phyloP scores from a whole-genome alignment of 2,329 filamentous ascomycete genomes.

The Microdochium bolleyi region DNA sequence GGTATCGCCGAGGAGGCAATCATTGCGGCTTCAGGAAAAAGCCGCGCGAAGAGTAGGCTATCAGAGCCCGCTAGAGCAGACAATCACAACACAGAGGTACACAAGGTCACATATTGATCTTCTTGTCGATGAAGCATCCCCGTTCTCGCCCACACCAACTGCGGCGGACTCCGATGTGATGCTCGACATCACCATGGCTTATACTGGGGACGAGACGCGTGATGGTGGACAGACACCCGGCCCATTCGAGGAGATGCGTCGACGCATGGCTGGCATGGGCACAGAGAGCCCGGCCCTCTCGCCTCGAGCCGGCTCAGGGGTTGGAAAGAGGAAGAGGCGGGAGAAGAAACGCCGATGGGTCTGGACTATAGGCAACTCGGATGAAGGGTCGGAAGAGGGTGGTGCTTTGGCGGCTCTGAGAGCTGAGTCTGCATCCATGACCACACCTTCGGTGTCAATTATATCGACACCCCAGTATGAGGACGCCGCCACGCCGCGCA shows the following conservation, averaged over 20 bases:
- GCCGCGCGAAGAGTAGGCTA: slow-evolving; percentile 51
- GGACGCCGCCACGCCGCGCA: slow-evolving; percentile 1
- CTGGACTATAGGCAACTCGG: slow-evolving; percentile 54
- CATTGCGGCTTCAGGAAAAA: slow-evolving; percentile 44
- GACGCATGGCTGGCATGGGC: slow-evolving; percentile 42
- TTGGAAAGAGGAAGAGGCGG: slow-evolving; percentile 44
- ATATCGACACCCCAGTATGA: neutral
- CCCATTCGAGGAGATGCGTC: slow-evolving; percentile 55
- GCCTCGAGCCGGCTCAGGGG: slow-evolving; percentile 25
- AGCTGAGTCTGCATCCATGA: slow-evolving; percentile 17
- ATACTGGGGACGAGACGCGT: slow-evolving; percentile 44
- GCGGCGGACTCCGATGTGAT: slow-evolving; percentile 28
- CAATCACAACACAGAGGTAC: slow-evolving; percentile 56
- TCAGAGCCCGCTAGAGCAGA: slow-evolving; percentile 54
- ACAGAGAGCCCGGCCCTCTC: slow-evolving; percentile 33
- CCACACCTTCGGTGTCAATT: slow-evolving; percentile 1
- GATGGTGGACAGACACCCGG: slow-evolving; percentile 56
- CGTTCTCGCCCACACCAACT: slow-evolving; percentile 30
- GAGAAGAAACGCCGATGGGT: slow-evolving; percentile 59
- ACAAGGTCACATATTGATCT: slow-evolving; percentile 57
- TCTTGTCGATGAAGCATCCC: slow-evolving; percentile 48
- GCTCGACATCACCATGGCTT: slow-evolving; percentile 42
- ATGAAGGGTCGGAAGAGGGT: slow-evolving; percentile 30
- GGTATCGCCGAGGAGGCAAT: slow-evolving; percentile 44
- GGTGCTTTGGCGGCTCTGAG: slow-evolving; percentile 33